phyloP scores from a whole-genome alignment of 192 early-diverging fungal genomes.

The Coemansia sp. region DNA sequence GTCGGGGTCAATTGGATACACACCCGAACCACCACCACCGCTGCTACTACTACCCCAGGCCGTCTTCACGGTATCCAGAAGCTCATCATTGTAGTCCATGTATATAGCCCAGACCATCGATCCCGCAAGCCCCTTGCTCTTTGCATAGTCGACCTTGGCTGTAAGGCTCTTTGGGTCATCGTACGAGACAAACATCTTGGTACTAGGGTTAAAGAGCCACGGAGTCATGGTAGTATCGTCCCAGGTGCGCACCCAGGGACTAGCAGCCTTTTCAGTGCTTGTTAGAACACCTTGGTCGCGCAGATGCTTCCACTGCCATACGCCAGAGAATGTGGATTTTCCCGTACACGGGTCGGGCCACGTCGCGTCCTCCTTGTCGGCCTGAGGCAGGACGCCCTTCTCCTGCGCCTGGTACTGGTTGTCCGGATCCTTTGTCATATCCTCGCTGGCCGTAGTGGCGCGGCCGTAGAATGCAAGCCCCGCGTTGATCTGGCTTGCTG shows the following conservation, averaged over 20 bases:
- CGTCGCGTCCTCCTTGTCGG: constrained; percentile 56
- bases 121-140: constrained; percentile 58
- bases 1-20: no score
- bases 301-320: constrained; percentile 63
- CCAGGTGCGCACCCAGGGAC: constrained; percentile 63
- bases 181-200: constrained; percentile 64
- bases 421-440: constrained; percentile 56
- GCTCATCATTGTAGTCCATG: constrained; percentile 63
- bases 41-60: background rate
- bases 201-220: constrained; percentile 67
- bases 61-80: constrained; percentile 37
- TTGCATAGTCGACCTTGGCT: constrained; percentile 62
- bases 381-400: constrained; percentile 28
- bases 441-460: constrained; percentile 38
- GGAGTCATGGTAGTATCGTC: constrained; percentile 64
- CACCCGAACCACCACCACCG: no score
- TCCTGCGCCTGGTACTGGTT: constrained; percentile 50
- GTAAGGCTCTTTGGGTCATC: constrained; percentile 64
- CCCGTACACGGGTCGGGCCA: constrained; percentile 55
- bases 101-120: constrained; percentile 71
- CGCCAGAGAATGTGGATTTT: constrained; percentile 47
- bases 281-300: constrained; percentile 54
- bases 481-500: constrained; percentile 59
- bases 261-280: constrained; percentile 19
- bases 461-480: constrained; percentile 69